Conservation (phyloP, 202 grass and related monocot species). For the Schoenoplectus tabernaemontani region DNA sequence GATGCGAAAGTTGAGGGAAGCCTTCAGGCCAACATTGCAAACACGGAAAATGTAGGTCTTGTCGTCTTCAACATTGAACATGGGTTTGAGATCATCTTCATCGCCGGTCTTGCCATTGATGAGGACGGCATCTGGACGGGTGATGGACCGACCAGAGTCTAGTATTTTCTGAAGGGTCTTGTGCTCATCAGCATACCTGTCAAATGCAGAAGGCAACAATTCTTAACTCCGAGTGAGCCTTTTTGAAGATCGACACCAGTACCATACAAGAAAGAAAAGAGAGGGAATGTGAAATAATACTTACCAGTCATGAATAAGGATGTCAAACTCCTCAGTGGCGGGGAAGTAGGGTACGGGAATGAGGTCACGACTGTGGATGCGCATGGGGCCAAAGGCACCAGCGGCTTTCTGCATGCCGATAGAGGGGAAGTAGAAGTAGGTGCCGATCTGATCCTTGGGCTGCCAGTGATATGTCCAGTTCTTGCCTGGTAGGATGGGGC, state of each 20-base stretch:
- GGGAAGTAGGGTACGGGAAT: constrained; percentile 44
- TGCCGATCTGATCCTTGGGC: constrained; percentile 67
- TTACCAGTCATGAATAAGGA: constrained; percentile 60
- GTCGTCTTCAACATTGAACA: constrained; percentile 23
- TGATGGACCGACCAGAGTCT: constrained; percentile 25
- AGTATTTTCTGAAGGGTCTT: constrained; percentile 27
- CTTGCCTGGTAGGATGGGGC: constrained; percentile 33
- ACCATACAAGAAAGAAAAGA: neutral
- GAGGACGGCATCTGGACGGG: constrained; percentile 32
- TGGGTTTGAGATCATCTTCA: constrained; percentile 17
- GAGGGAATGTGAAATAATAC: neutral
- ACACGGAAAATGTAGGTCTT: constrained; percentile 49
- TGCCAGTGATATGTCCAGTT: constrained; percentile 79
- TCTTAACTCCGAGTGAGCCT: neutral
- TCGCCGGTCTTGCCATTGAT: constrained; percentile 34
- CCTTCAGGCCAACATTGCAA: constrained; percentile 38
- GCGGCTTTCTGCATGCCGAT: constrained; percentile 46
- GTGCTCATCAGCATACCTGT: constrained; percentile 18
- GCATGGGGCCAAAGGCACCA: constrained; percentile 46
- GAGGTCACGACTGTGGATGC: constrained; percentile 51
- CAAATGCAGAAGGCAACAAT: too few species aligned
- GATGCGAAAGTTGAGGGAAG: constrained; percentile 51
- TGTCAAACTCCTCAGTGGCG: constrained; percentile 38
- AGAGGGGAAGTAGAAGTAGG: constrained; percentile 62
- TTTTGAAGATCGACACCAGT: neutral